Evolutionary conservation across 2,329 filamentous ascomycete genomes (phyloP).

Genomic region (Beauveria caledonica): DNA sequence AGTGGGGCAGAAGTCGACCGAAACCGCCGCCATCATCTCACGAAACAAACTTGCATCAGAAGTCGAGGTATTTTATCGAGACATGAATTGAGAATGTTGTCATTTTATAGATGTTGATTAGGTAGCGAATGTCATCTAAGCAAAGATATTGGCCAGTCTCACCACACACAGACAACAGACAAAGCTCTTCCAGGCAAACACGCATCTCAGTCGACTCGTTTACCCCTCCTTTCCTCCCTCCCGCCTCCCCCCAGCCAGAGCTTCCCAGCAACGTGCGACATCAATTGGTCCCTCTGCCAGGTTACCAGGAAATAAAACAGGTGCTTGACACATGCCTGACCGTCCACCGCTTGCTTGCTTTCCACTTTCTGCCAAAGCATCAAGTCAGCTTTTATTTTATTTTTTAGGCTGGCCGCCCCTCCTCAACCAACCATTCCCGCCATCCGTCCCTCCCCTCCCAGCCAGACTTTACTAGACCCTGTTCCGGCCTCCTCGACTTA

Average conservation of each 20-base stretch:
- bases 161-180: neutral
- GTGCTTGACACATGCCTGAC: neutral
- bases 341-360: constrained; percentile 7
- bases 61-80: neutral
- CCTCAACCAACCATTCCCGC: constrained; percentile 8
- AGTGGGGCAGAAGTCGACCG: neutral
- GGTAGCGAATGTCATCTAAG: too few relatives aligned
- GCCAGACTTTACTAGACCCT: constrained; percentile 5
- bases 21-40: constrained; percentile 7
- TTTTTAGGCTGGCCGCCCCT: neutral
- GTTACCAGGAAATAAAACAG: too few relatives aligned
- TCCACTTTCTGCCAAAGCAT: constrained; percentile 2
- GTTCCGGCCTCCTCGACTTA: neutral
- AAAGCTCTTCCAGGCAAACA: too few relatives aligned
- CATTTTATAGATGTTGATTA: too few relatives aligned
- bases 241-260: neutral
- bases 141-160: neutral
- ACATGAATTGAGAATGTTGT: too few relatives aligned
- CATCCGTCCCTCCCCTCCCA: neutral
- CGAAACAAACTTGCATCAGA: constrained; percentile 1
- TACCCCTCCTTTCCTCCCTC: neutral
- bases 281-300: constrained; percentile 1
- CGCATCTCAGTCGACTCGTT: neutral
- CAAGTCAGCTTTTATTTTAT: neutral
- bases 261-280: constrained; percentile 6